Percentiles rank a stretch among this genome's conserved stretches.
Conservation (phyloP, 164 flowering plant species). For the Houttuynia cordata region DNA sequence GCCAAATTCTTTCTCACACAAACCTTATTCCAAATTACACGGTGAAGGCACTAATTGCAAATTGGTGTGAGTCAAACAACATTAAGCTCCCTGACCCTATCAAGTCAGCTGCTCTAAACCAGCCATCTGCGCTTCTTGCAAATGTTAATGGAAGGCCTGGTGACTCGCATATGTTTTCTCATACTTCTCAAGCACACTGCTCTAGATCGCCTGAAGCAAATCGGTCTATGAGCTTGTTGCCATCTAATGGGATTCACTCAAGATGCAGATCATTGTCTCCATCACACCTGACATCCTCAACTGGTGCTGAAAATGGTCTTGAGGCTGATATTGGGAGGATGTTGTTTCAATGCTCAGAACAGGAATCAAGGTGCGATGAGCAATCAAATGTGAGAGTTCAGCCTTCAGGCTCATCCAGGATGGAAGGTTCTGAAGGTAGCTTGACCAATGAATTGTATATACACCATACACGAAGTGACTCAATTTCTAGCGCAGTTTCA, state of each 20-base stretch:
- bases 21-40: slow-evolving; percentile 37
- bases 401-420: slow-evolving; percentile 22
- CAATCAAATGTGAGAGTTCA: slow-evolving; percentile 20
- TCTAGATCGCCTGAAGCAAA: slow-evolving; percentile 35
- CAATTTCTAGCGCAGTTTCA: slow-evolving; percentile 8
- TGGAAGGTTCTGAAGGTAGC: slow-evolving; percentile 21
- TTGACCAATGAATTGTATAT: slow-evolving; percentile 14
- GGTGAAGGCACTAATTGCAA: slow-evolving; percentile 40
- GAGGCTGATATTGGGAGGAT: slow-evolving; percentile 36
- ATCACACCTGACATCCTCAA: slow-evolving; percentile 42
- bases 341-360: slow-evolving; percentile 30
- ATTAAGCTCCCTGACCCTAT: slow-evolving; percentile 14
- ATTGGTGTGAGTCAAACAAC: slow-evolving; percentile 36
- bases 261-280: slow-evolving; percentile 26
- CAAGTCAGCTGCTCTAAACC: slow-evolving; percentile 7
- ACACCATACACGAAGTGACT: slow-evolving; percentile 5
- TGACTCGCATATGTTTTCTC: slow-evolving; percentile 23
- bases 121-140: slow-evolving; percentile 2
- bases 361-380: slow-evolving; percentile 19
- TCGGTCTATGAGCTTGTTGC: slow-evolving; percentile 13
- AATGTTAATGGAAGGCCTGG: slow-evolving; percentile 30
- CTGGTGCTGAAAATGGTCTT: slow-evolving; percentile 39
- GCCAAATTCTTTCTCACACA: slow-evolving; percentile 24
- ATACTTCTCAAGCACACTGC: slow-evolving; percentile 20
- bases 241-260: slow-evolving; percentile 27